These are phyloP conservation scores for Epichloe sibirici DNA, from an alignment of 2,329 filamentous ascomycete genomes.

Conservation along the genomic window DNA sequence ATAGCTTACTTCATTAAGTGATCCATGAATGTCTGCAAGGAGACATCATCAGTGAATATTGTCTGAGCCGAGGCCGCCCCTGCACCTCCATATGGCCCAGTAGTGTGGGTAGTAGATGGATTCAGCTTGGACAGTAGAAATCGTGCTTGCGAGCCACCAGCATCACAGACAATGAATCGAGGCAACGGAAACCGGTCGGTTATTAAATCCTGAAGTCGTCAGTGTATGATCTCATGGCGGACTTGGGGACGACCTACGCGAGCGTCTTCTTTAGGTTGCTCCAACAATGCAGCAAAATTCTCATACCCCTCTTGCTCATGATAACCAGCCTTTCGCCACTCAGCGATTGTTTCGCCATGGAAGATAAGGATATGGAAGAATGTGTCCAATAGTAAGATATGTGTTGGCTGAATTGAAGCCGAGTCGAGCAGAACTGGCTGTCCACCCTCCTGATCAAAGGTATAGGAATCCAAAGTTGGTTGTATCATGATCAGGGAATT, in stretches of 20 bases:
- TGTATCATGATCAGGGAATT: slow-evolving; percentile 99
- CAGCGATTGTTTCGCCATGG: slow-evolving; percentile 93
- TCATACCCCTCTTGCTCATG: slow-evolving; percentile 98
- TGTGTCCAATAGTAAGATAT: slow-evolving; percentile 87
- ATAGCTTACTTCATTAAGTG: slow-evolving; percentile 87
- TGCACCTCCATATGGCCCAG: slow-evolving; percentile 80
- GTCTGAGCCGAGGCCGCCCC: slow-evolving; percentile 82
- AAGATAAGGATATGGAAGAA: slow-evolving; percentile 99
- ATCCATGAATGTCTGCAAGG: slow-evolving; percentile 97
- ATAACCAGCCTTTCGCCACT: slow-evolving; percentile 96
- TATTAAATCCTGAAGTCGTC: slow-evolving; percentile 64
- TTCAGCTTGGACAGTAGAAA: slow-evolving; percentile 96
- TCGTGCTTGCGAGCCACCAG: slow-evolving; percentile 93
- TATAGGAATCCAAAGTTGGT: slow-evolving; percentile 92
- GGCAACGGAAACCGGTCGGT: slow-evolving; percentile 96
- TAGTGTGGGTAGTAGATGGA: slow-evolving; percentile 92
- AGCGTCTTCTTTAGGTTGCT: slow-evolving; percentile 93
- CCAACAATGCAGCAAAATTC: slow-evolving; percentile 78
- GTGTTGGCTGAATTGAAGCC: slow-evolving; percentile 87
- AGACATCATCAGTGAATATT: slow-evolving; percentile 98
- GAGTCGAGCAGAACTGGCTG: slow-evolving; percentile 93
- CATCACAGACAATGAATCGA: slow-evolving; percentile 96
- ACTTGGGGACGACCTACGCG: slow-evolving; percentile 47
- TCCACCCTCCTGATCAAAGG: slow-evolving; percentile 86
- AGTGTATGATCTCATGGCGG: slow-evolving; percentile 1